Evolutionary conservation across 2,329 filamentous ascomycete genomes (phyloP).

Genomic region (Calcarisporium arbuscula): DNA sequence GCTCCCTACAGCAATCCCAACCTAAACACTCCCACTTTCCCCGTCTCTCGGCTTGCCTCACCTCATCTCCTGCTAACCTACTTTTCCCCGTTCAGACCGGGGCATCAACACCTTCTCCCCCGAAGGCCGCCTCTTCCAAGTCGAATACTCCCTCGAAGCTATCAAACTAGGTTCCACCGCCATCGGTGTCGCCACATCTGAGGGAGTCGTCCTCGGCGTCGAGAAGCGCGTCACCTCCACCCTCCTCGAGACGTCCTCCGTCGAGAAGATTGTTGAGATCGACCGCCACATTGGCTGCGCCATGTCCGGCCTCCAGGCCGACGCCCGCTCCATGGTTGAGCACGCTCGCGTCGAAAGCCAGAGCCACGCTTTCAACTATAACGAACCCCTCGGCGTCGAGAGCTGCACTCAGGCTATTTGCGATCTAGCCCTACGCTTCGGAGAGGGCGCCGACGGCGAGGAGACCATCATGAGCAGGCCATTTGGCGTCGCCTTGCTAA

Average conservation of each 20-base stretch:
- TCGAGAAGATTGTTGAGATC: conserved; percentile 99
- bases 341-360: conserved; percentile 97
- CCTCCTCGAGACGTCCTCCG: conserved; percentile 92
- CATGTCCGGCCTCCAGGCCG: conserved; percentile 96
- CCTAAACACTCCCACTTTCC: conserved; percentile 11
- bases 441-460: conserved; percentile 93
- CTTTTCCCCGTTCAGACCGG: conserved; percentile 58
- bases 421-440: conserved; percentile 91
- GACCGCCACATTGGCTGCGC: conserved; percentile 98
- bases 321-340: conserved; percentile 96
- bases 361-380: conserved; percentile 97
- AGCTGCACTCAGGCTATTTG: conserved; percentile 99
- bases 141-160: conserved; percentile 99
- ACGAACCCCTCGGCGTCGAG: conserved; percentile 89
- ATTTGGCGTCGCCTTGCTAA: conserved; percentile 92
- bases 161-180: conserved; percentile 99
- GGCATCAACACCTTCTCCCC: conserved; percentile 99
- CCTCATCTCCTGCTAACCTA: conserved; percentile 13
- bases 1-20: too few relatives aligned
- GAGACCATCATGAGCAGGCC: conserved; percentile 98
- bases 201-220: conserved; percentile 92
- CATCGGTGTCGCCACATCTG: conserved; percentile 92
- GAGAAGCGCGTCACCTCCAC: conserved; percentile 99
- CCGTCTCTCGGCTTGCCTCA: conserved; percentile 17
- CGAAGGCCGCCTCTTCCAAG: conserved; percentile 98